Evolutionary conservation across 768 basidiomycete species (phyloP), one percentile per base, ranked within the genome.

Genomic region (Xanthoconium purpureum): DNA sequence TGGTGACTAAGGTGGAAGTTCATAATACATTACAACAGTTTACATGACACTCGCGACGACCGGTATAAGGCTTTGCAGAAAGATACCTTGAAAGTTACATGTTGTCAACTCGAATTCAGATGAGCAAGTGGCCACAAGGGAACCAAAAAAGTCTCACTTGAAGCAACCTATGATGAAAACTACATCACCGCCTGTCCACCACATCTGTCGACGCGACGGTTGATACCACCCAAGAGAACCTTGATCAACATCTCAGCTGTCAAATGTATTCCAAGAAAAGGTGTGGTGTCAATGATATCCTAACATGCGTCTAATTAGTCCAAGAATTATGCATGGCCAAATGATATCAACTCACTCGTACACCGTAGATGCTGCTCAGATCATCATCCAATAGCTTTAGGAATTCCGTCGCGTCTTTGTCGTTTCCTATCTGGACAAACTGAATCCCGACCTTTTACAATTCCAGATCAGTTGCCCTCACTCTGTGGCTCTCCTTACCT

Each of bases 261-360:
- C 56, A 87, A 59, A 30, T 72, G 52, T 8, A 76, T 70, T 12
- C 73, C 77, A 7, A 69, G 65, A 60, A 78, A 87, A 5, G 80
- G 80, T 0, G 84, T 85, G 3, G 85, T 88, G 62, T 89, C 88
- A 1, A 89, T 85, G 24, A 89, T 89, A 63, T 89, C 88, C 77
- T 84, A 33, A 15, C 2, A n/a, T 5, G 55, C 50, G 35, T 5
- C 5, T 12, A 38, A 42, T 52, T 5, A 57, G 32, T 33, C 55
- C 30, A 52, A 1, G 30, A 9, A 20, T 36, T 5, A 3, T 11
- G 2, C 24, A 11, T 20, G 14, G 3, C 1, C 18, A 7, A 48
- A 24, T 11, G 8, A 12, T 10, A 1, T 24, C 11, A 3, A 47
- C 76, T 61, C 59, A 82, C 82, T 35, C 84, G 75, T 17, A 84